Conservation (phyloP, 331 rosid genomes). For the Quercus tomentella region DNA sequence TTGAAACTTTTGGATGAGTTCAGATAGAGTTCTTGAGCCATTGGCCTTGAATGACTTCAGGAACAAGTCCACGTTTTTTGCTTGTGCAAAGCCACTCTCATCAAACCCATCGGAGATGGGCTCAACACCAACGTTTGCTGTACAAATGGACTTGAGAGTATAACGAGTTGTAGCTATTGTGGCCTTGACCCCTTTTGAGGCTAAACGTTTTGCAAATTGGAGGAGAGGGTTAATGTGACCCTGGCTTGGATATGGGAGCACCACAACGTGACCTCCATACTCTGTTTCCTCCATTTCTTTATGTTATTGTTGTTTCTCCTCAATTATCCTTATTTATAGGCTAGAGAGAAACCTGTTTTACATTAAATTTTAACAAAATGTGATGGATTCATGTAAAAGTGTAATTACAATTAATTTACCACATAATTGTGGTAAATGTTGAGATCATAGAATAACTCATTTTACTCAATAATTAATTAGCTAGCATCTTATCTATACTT, state of each 20-base stretch:
- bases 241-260: slow-evolving; percentile 68
- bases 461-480: too few relatives aligned
- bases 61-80: slow-evolving; percentile 6
- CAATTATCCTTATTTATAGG: slow-evolving; percentile 2
- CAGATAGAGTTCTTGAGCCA: slow-evolving; percentile 42
- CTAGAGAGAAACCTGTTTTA: neutral
- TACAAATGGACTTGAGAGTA: slow-evolving; percentile 36
- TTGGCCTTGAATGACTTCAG: slow-evolving; percentile 38
- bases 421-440: too few relatives aligned
- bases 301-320: neutral
- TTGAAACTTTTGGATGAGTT: slow-evolving; percentile 23
- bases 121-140: slow-evolving; percentile 29
- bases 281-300: neutral
- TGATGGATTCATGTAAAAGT: too few relatives aligned
- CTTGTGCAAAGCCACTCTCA: slow-evolving; percentile 36
- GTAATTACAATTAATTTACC: too few relatives aligned
- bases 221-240: slow-evolving; percentile 77
- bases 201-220: slow-evolving; percentile 62
- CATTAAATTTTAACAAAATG: too few relatives aligned
- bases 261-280: slow-evolving; percentile 35
- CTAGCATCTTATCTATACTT: too few relatives aligned
- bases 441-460: too few relatives aligned
- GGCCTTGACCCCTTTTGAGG: slow-evolving; percentile 53
- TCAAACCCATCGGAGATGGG: slow-evolving; percentile 51
- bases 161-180: slow-evolving; percentile 60